phyloP scores from a whole-genome alignment of 2,329 filamentous ascomycete genomes.

The Apiospora malaysiana region DNA sequence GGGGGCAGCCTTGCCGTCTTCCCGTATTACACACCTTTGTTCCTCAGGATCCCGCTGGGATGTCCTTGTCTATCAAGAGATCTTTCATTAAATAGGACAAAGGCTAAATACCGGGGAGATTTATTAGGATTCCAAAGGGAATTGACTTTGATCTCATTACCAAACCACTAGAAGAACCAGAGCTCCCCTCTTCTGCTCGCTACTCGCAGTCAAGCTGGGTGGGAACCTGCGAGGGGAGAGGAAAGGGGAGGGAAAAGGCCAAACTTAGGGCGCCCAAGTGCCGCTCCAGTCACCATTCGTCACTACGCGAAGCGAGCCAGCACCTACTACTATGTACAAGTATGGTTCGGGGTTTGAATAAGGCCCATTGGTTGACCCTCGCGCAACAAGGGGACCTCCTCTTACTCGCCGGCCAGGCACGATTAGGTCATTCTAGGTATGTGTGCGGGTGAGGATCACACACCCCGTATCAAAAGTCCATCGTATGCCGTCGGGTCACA shows the following conservation, averaged over 20 bases:
- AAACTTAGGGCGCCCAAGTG: not conserved
- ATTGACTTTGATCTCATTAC: constrained; percentile 1
- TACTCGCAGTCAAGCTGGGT: not conserved
- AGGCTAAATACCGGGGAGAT: no score
- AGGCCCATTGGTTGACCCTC: not conserved
- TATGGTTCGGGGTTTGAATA: constrained; percentile 1
- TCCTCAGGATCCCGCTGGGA: not conserved
- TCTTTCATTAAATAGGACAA: not conserved
- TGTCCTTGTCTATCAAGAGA: not conserved
- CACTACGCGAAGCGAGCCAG: not conserved
- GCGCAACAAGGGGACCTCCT: not conserved
- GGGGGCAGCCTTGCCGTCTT: constrained; percentile 12
- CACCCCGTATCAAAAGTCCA: constrained; percentile 11
- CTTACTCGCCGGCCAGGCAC: not conserved
- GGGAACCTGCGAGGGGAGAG: not conserved
- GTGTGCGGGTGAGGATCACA: not conserved
- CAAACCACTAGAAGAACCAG: not conserved
- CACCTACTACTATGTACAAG: not conserved
- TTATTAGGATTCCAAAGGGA: not conserved
- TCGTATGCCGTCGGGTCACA: constrained; percentile 26
- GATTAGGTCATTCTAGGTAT: not conserved
- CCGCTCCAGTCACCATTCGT: not conserved
- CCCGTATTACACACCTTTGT: not conserved
- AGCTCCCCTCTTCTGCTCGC: not conserved
- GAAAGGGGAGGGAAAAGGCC: not conserved